Evolutionary conservation across 202 grass and related monocot species (phyloP).

Genomic region (Schoenoplectus tabernaemontani): DNA sequence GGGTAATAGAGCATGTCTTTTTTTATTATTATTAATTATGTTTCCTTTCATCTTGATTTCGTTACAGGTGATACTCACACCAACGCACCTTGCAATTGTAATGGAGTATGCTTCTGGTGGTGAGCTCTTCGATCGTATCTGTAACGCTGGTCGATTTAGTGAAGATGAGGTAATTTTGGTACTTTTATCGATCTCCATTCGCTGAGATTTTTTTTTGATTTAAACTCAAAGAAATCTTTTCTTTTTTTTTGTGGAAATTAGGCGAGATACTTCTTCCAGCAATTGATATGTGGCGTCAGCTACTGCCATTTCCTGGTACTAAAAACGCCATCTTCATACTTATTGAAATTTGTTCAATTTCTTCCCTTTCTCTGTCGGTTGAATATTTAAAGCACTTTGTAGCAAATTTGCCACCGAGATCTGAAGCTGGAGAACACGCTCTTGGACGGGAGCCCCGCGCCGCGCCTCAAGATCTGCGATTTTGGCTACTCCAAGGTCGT

Average conservation of each 20-base stretch:
- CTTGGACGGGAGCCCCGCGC: slow-evolving; percentile 70
- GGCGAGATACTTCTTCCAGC: slow-evolving; percentile 98
- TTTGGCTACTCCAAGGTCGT: slow-evolving; percentile 94
- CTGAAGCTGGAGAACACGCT: slow-evolving; percentile 94
- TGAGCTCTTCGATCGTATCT: slow-evolving; percentile 91
- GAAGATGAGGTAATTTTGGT: slow-evolving; percentile 67
- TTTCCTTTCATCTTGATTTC: neutral
- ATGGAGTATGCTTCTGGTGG: slow-evolving; percentile 93
- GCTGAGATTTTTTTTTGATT: neutral
- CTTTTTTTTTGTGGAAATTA: slow-evolving; percentile 12
- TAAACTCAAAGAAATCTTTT: neutral
- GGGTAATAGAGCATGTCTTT: too few species aligned
- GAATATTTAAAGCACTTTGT: slow-evolving; percentile 17
- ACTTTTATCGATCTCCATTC: neutral
- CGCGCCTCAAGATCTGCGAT: slow-evolving; percentile 94
- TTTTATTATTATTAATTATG: neutral
- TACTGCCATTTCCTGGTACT: slow-evolving; percentile 96
- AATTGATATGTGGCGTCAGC: slow-evolving; percentile 82
- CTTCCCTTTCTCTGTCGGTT: neutral
- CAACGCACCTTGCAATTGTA: slow-evolving; percentile 79
- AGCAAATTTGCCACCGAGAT: slow-evolving; percentile 99
- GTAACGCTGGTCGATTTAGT: slow-evolving; percentile 80
- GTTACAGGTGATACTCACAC: slow-evolving; percentile 72
- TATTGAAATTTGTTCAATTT: slow-evolving; percentile 3
- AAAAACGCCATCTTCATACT: slow-evolving; percentile 10